These are phyloP conservation scores for Cladosporium sp. DNA, from an alignment of 2,329 filamentous ascomycete species.

Conservation along the genomic window DNA sequence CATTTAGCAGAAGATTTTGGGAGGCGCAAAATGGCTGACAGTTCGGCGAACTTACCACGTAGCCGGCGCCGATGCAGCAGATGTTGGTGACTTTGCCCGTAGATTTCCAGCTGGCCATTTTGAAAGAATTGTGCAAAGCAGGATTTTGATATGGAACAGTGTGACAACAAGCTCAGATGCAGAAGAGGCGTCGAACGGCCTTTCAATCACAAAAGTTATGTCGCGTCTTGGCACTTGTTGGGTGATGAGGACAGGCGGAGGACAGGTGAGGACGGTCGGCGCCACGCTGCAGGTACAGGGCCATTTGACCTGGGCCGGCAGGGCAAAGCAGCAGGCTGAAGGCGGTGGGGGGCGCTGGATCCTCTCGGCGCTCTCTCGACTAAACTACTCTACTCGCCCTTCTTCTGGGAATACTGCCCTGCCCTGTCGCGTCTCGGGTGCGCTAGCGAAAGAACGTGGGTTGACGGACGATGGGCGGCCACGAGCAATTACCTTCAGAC, in stretches of 20 bases:
- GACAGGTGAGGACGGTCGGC: slow-evolving; percentile 1
- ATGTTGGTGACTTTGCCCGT: slow-evolving; percentile 45
- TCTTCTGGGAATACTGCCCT: background rate
- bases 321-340: slow-evolving; percentile 4
- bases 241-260: background rate
- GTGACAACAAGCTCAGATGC: background rate
- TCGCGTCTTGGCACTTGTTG: slow-evolving; percentile 13
- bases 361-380: slow-evolving; percentile 9
- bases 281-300: slow-evolving; percentile 19
- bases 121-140: background rate
- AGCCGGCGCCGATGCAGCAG: slow-evolving; percentile 74
- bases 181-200: slow-evolving; percentile 1
- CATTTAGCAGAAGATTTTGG: background rate
- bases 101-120: slow-evolving; percentile 14
- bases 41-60: slow-evolving; percentile 51
- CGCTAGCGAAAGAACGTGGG: slow-evolving; percentile 16
- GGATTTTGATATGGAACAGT: background rate
- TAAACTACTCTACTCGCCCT: background rate
- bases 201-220: slow-evolving; percentile 12
- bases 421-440: background rate
- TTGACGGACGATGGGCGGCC: background rate
- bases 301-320: background rate
- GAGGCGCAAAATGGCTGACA: background rate
- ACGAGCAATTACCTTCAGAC: background rate
- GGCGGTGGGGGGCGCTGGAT: slow-evolving; percentile 3